phyloP scores from a whole-genome alignment of 345 rosid species.

The Salix viminalis region DNA sequence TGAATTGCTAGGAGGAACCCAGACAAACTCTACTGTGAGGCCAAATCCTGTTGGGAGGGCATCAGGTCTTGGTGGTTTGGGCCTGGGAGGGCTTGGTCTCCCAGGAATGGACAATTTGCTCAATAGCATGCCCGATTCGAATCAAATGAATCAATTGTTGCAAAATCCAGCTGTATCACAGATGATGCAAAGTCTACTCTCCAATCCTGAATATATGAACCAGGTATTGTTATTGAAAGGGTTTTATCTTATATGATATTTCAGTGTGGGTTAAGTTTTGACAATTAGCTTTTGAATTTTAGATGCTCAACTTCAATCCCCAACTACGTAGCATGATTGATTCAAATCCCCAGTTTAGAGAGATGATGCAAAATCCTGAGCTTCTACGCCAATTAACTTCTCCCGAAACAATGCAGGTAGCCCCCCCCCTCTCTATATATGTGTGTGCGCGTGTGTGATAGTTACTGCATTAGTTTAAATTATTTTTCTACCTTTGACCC shows the following conservation, averaged over 20 bases:
- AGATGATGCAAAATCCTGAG: constrained; percentile 62
- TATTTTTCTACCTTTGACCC: not conserved
- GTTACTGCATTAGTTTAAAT: not conserved
- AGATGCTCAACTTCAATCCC: constrained; percentile 53
- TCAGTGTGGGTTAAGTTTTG: not conserved
- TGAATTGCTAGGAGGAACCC: constrained; percentile 37
- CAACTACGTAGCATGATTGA: constrained; percentile 49
- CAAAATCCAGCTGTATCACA: constrained; percentile 64
- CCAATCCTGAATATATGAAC: constrained; percentile 55
- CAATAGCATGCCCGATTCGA: constrained; percentile 38
- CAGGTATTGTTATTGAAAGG: constrained; percentile 36
- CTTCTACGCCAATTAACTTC: constrained; percentile 57
- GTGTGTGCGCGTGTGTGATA: not conserved
- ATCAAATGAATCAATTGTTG: constrained; percentile 41
- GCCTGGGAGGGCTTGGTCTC: constrained; percentile 48
- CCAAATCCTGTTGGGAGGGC: constrained; percentile 43
- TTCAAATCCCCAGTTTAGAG: constrained; percentile 52
- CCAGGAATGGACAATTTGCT: constrained; percentile 44
- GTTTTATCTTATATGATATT: not conserved
- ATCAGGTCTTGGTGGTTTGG: constrained; percentile 42
- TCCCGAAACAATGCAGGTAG: constrained; percentile 60
- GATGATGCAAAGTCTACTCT: constrained; percentile 51
- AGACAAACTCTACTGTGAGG: constrained; percentile 36
- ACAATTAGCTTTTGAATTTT: not conserved
- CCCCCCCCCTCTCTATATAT: too few relatives aligned